A percentile compares a stretch with the other conserved stretches of the same genome.
phyloP scores from a whole-genome alignment of 768 basidiomycete species.

The Pisolithus microcarpus region DNA sequence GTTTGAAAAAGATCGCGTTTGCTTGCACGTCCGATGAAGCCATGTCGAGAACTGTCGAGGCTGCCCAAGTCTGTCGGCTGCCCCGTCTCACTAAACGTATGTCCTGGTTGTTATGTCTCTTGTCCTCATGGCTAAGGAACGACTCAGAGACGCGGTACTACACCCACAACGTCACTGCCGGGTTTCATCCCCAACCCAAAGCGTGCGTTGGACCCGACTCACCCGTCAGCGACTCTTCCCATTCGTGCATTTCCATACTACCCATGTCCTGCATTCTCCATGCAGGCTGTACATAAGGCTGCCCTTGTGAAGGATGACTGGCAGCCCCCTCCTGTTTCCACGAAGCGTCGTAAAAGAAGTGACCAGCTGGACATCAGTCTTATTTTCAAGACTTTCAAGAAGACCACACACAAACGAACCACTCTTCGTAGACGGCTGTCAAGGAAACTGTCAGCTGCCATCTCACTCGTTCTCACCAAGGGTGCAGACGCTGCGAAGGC shows the following conservation, averaged over 20 bases:
- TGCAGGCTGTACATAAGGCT: constrained; percentile 19
- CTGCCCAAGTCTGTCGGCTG: constrained; percentile 7
- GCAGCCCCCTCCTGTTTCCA: constrained; percentile 16
- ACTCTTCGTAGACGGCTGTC: neutral
- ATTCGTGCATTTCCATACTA: constrained; percentile 12
- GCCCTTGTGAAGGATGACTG: constrained; percentile 9
- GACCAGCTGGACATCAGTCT: constrained; percentile 1
- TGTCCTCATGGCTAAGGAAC: neutral
- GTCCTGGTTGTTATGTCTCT: neutral
- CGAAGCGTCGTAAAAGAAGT: constrained; percentile 8
- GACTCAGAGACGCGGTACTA: constrained; percentile 4
- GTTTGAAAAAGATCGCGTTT: too few species aligned
- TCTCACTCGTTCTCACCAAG: constrained; percentile 1
- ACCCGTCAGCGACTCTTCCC: constrained; percentile 12
- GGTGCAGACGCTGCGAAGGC: neutral
- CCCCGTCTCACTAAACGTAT: constrained; percentile 2
- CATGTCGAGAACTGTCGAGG: constrained; percentile 10
- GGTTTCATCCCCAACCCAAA: constrained; percentile 7
- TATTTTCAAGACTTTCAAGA: neutral
- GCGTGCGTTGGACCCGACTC: constrained; percentile 10
- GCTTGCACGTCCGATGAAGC: neutral
- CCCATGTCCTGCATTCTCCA: constrained; percentile 13
- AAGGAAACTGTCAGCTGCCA: neutral
- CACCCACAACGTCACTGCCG: constrained; percentile 11
- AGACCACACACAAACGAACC: constrained; percentile 2